Percentiles rank a stretch among this genome's conserved stretches.
Conservation (phyloP, 176 grass and related monocot genomes). For the Phoenix dactylifera region DNA sequence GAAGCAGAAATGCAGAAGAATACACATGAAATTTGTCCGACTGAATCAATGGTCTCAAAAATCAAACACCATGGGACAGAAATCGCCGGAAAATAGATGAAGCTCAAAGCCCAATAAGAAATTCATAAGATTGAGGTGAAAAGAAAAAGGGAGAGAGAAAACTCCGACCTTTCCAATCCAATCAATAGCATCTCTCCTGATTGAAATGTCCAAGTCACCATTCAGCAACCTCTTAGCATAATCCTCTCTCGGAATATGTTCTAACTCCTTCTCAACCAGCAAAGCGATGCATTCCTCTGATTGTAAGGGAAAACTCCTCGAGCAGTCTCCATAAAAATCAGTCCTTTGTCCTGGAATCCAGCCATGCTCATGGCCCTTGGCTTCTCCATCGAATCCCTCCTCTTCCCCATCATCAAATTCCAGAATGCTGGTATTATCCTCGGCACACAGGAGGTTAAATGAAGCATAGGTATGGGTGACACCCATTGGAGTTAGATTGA, state of each 20-base stretch:
- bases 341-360: slow-evolving; percentile 7
- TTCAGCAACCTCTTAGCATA: slow-evolving; percentile 43
- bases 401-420: no score
- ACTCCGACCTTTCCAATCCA: slow-evolving; percentile 74
- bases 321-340: slow-evolving; percentile 16
- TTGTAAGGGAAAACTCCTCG: slow-evolving; percentile 34
- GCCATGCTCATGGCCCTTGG: not conserved
- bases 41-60: no score
- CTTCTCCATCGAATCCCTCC: not conserved
- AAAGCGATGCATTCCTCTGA: slow-evolving; percentile 33
- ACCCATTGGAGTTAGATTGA: not conserved
- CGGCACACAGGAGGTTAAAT: no score
- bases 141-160: slow-evolving; percentile 1
- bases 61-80: no score
- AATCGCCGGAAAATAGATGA: not conserved
- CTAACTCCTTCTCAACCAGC: slow-evolving; percentile 49
- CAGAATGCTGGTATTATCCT: no score
- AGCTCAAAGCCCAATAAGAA: not conserved
- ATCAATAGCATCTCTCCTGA: slow-evolving; percentile 73
- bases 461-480: no score
- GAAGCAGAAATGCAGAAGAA: no score
- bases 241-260: slow-evolving; percentile 37
- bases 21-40: no score
- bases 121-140: not conserved
- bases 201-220: slow-evolving; percentile 38